Conservation (phyloP, 176 grass and related monocot species). For the Echinochloa phyllopogon region DNA sequence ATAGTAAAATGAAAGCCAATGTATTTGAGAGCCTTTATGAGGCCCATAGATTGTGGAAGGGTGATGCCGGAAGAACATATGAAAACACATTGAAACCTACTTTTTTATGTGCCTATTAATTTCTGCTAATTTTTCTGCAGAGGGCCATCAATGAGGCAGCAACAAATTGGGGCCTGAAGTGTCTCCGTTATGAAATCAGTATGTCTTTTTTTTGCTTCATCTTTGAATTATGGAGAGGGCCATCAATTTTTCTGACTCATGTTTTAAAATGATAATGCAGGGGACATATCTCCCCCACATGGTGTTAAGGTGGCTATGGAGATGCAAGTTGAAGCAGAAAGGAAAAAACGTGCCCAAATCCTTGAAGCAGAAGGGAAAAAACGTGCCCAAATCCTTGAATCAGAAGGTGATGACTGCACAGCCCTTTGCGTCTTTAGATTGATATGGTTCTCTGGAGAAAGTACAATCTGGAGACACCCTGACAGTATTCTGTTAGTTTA, state of each 20-base stretch:
- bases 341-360: slow-evolving; percentile 77
- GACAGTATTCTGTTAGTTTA: slow-evolving; percentile 14
- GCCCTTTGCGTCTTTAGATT: slow-evolving; percentile 1
- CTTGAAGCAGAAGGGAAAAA: slow-evolving; percentile 92
- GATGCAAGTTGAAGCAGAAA: slow-evolving; percentile 99
- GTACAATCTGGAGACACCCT: not conserved
- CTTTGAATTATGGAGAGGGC: not conserved
- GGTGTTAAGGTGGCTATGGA: slow-evolving; percentile 95
- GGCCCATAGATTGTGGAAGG: not conserved
- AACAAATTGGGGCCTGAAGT: slow-evolving; percentile 84
- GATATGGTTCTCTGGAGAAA: not conserved
- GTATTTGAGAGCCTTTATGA: not conserved
- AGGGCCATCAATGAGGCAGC: slow-evolving; percentile 93
- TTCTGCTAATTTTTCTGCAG: slow-evolving; percentile 51
- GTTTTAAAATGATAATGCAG: slow-evolving; percentile 42
- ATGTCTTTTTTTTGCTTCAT: slow-evolving; percentile 31
- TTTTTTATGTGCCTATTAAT: slow-evolving; percentile 7
- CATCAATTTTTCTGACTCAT: slow-evolving; percentile 26
- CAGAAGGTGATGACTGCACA: slow-evolving; percentile 73
- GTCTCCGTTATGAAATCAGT: slow-evolving; percentile 96
- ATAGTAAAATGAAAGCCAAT: slow-evolving; percentile 15
- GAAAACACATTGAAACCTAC: slow-evolving; percentile 23
- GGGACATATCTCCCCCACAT: slow-evolving; percentile 90
- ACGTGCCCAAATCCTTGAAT: slow-evolving; percentile 91
- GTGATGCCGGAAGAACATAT: not conserved